These are phyloP conservation scores for Yamadazyma philogaea DNA, from an alignment of 805 yeast genomes.

Conservation along the genomic window DNA sequence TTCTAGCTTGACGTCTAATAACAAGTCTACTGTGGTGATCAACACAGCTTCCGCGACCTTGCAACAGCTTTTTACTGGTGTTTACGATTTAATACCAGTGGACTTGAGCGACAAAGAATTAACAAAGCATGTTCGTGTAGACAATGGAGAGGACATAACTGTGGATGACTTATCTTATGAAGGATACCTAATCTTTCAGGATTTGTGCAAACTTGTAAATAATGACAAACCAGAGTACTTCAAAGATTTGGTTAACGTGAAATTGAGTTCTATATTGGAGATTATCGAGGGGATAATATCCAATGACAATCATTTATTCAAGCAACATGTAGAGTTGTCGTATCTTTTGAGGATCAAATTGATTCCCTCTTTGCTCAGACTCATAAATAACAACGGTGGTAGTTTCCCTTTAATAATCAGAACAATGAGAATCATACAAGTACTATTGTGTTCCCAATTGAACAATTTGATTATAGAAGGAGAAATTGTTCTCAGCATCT, in stretches of 20 bases:
- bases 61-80: constrained; percentile 75
- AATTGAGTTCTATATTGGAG: constrained; percentile 68
- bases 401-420: constrained; percentile 72
- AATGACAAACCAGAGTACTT: constrained; percentile 55
- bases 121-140: constrained; percentile 22
- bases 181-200: constrained; percentile 65
- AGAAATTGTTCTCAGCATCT: constrained; percentile 72
- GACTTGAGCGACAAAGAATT: constrained; percentile 21
- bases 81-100: constrained; percentile 63
- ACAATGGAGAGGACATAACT: constrained; percentile 39
- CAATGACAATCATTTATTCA: constrained; percentile 57
- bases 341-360: constrained; percentile 63
- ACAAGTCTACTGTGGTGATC: constrained; percentile 70
- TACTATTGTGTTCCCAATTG: constrained; percentile 58
- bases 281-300: constrained; percentile 74
- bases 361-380: constrained; percentile 72
- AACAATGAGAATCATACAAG: constrained; percentile 65
- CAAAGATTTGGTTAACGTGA: constrained; percentile 51
- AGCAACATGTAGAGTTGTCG: constrained; percentile 59
- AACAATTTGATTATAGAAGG: constrained; percentile 66
- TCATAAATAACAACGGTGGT: constrained; percentile 48
- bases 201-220: constrained; percentile 67
- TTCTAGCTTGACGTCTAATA: constrained; percentile 64
- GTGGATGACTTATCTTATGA: constrained; percentile 61
- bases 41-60: constrained; percentile 93